Conservation (phyloP, 116 monocot species). For the Phalaenopsis hybrid region DNA sequence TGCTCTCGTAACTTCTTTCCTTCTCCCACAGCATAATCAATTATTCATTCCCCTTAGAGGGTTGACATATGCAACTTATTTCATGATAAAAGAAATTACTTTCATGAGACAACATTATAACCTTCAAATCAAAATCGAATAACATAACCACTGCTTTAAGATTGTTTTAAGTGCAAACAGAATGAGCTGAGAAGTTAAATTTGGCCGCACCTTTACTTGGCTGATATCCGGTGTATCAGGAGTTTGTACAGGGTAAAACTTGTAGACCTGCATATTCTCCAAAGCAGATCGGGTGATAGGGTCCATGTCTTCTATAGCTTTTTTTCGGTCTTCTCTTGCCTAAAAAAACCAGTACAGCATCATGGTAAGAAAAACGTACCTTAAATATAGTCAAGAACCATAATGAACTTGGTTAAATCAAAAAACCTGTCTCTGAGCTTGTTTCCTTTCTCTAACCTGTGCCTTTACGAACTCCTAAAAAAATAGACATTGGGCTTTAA, state of each 20-base stretch:
- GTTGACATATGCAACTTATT: no score
- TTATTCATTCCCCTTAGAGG: no score
- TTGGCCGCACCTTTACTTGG: slow-evolving; percentile 45
- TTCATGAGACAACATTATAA: no score
- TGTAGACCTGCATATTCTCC: slow-evolving; percentile 69
- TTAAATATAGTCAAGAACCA: neutral
- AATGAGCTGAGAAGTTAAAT: neutral
- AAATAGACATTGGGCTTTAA: neutral
- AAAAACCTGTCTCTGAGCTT: slow-evolving; percentile 25
- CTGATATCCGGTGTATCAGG: slow-evolving; percentile 68
- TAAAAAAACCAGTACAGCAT: neutral
- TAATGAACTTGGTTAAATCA: neutral
- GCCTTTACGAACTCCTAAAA: slow-evolving; percentile 24
- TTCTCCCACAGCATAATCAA: no score
- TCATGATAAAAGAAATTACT: no score
- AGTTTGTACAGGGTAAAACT: slow-evolving; percentile 73
- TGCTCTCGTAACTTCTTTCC: no score
- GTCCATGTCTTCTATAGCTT: slow-evolving; percentile 73
- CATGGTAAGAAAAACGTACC: neutral
- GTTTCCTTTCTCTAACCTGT: slow-evolving; percentile 32
- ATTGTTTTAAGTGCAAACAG: neutral
- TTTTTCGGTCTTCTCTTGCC: slow-evolving; percentile 72
- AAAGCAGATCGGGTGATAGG: slow-evolving; percentile 53
- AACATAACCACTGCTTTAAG: neutral
- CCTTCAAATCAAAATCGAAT: no score